These are phyloP conservation scores for Saccharum hybrid DNA, from an alignment of 202 grass and related monocot genomes.

Conservation along the genomic window DNA sequence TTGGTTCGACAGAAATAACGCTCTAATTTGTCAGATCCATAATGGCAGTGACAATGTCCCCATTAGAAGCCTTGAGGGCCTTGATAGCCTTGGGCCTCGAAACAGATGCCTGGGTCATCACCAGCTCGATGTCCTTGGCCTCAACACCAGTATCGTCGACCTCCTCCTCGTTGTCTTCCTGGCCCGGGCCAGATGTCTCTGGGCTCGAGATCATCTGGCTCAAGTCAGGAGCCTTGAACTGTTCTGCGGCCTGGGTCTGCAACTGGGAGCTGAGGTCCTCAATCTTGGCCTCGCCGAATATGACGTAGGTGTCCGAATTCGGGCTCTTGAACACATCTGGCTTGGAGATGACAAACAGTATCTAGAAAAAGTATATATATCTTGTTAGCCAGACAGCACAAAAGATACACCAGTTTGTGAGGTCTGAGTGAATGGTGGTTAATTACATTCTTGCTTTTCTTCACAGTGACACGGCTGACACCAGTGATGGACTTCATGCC, in stretches of 20 bases:
- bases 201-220: slow-evolving; percentile 62
- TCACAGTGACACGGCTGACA: slow-evolving; percentile 71
- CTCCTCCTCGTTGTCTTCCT: slow-evolving; percentile 65
- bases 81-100: slow-evolving; percentile 63
- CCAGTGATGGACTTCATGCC: slow-evolving; percentile 77
- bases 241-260: slow-evolving; percentile 76
- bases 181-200: slow-evolving; percentile 48
- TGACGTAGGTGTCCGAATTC: slow-evolving; percentile 74
- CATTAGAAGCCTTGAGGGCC: slow-evolving; percentile 65
- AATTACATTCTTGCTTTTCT: slow-evolving; percentile 92
- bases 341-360: slow-evolving; percentile 84
- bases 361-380: slow-evolving; percentile 36
- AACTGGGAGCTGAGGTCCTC: slow-evolving; percentile 86
- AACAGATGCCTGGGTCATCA: slow-evolving; percentile 74
- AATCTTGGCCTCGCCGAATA: slow-evolving; percentile 81
- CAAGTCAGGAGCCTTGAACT: slow-evolving; percentile 71
- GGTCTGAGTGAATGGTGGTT: background rate
- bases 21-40: slow-evolving; percentile 75
- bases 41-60: slow-evolving; percentile 82
- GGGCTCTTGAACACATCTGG: slow-evolving; percentile 89
- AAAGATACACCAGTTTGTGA: background rate
- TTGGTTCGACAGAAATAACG: background rate
- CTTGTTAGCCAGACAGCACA: slow-evolving; percentile 27
- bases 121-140: slow-evolving; percentile 74
- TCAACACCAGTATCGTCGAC: slow-evolving; percentile 72